These are phyloP conservation scores for Arabis alpina DNA, from an alignment of 345 rosid genomes.

Conservation along the genomic window DNA sequence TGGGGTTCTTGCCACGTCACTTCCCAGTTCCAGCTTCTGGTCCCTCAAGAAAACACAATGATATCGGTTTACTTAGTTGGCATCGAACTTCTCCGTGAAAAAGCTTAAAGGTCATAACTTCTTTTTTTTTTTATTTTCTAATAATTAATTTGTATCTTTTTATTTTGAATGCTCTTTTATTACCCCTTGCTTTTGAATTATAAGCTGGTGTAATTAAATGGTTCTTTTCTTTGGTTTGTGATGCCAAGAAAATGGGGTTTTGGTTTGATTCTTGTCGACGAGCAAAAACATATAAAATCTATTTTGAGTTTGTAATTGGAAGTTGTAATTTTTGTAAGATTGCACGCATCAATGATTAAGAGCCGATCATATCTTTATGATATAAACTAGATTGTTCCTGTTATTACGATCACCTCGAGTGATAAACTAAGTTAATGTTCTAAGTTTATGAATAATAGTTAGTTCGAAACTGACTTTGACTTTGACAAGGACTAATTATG, in stretches of 20 bases:
- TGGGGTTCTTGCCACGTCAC: conserved; percentile 80
- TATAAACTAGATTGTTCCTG: not conserved
- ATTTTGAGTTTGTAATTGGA: conserved; percentile 26
- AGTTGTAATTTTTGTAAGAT: conserved; percentile 3
- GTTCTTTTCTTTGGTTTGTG: not conserved
- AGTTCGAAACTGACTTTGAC: conserved; percentile 17
- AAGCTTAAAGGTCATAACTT: conserved; percentile 20
- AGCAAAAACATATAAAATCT: conserved; percentile 13
- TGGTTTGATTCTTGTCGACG: conserved; percentile 14
- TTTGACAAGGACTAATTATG: conserved; percentile 22
- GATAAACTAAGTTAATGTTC: not conserved
- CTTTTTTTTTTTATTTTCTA: not conserved
- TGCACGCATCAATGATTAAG: conserved; percentile 15
- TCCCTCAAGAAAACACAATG: conserved; percentile 94
- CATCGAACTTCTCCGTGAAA: conserved; percentile 50
- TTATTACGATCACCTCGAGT: conserved; percentile 6
- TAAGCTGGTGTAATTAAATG: conserved; percentile 35
- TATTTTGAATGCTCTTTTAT: not conserved
- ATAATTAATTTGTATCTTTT: not conserved
- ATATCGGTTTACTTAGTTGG: conserved; percentile 64
- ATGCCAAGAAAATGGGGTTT: conserved; percentile 24
- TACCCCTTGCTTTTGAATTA: conserved; percentile 19
- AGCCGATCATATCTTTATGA: conserved; percentile 17
- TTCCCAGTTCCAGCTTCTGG: conserved; percentile 87
- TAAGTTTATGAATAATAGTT: not conserved